These are phyloP conservation scores for Brassica balearica DNA, from an alignment of 441 rosid genomes.

Conservation along the genomic window DNA sequence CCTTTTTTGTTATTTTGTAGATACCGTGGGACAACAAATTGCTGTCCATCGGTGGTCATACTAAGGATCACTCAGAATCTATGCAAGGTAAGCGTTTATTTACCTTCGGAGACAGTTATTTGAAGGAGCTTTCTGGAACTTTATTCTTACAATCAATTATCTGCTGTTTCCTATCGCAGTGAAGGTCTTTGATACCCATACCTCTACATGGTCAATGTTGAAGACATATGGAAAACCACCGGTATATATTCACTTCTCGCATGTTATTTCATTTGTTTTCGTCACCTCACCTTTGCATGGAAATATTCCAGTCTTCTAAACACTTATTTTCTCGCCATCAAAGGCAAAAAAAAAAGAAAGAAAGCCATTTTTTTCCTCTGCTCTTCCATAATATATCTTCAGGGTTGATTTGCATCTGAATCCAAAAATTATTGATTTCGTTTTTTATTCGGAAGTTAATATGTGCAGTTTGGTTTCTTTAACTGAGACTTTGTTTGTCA, in stretches of 20 bases:
- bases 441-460: conserved; percentile 9
- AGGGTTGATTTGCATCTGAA: conserved; percentile 21
- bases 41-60: conserved; percentile 93
- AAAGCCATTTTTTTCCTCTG: conserved; percentile 17
- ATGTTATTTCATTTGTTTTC: conserved; percentile 20
- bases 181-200: conserved; percentile 82
- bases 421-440: not conserved
- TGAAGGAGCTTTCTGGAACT: conserved; percentile 19
- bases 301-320: conserved; percentile 25
- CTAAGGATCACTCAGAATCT: conserved; percentile 88
- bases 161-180: conserved; percentile 58
- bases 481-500: conserved; percentile 27
- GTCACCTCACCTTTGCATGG: conserved; percentile 16
- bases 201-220: conserved; percentile 79
- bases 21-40: conserved; percentile 95
- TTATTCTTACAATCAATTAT: conserved; percentile 27
- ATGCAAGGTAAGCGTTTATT: conserved; percentile 65
- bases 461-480: conserved; percentile 15
- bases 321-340: not conserved
- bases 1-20: conserved; percentile 52
- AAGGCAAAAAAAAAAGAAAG: not conserved
- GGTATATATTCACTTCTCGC: conserved; percentile 54
- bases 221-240: conserved; percentile 98
- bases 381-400: conserved; percentile 1
- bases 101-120: conserved; percentile 12